These are phyloP conservation scores for Rugosomyces carneus DNA, from an alignment of 1,284 basidiomycete species.

Conservation along the genomic window DNA sequence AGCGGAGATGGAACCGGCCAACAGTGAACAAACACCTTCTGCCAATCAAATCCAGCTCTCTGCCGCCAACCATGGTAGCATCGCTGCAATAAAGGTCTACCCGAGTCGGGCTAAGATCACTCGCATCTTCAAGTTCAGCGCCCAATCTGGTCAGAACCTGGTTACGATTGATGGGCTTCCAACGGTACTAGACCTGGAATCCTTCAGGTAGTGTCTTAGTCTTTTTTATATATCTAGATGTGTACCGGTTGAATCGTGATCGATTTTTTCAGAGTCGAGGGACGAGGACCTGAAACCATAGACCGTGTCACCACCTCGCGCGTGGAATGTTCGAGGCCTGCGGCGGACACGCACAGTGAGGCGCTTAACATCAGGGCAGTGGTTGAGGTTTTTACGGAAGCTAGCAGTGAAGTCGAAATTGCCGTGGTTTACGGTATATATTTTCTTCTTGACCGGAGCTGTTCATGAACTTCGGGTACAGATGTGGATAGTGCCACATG, in stretches of 20 bases:
- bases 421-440: constrained; percentile 31
- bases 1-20: neutral
- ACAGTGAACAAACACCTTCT: neutral
- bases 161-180: constrained; percentile 29
- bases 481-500: constrained; percentile 31
- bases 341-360: neutral
- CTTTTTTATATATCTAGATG: neutral
- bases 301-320: constrained; percentile 29
- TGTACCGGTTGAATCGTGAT: neutral
- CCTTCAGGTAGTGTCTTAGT: constrained; percentile 26
- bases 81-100: neutral
- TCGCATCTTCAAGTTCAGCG: constrained; percentile 25
- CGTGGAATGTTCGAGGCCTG: constrained; percentile 7
- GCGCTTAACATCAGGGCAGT: constrained; percentile 14
- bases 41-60: neutral
- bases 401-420: constrained; percentile 24
- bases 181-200: constrained; percentile 27
- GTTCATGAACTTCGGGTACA: constrained; percentile 9
- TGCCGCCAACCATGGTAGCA: neutral
- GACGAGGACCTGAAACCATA: constrained; percentile 28
- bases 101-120: constrained; percentile 24
- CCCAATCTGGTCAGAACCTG: constrained; percentile 30
- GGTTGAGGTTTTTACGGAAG: constrained; percentile 22
- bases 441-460: too few species aligned
- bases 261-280: constrained; percentile 26